Evolutionary conservation across 1,284 basidiomycete genomes (phyloP).

Genomic region (Sparassis latifolia): DNA sequence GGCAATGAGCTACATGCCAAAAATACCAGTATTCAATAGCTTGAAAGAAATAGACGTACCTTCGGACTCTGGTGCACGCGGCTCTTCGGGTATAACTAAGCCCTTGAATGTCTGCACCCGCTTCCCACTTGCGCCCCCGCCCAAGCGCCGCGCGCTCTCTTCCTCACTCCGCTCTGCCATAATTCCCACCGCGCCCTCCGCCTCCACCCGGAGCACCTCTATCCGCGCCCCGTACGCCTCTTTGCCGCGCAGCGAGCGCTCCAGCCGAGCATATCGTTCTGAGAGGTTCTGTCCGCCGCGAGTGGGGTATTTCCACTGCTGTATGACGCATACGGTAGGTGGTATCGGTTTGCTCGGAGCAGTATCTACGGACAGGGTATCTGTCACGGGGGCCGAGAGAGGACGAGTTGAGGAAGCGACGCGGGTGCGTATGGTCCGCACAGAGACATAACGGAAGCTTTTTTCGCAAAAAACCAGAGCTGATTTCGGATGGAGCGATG

Average conservation of each 20-base stretch:
- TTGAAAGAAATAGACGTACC: conserved; percentile 34
- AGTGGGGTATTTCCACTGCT: conserved; percentile 12
- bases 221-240: conserved; percentile 24
- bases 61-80: conserved; percentile 55
- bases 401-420: too few relatives aligned
- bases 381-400: too few relatives aligned
- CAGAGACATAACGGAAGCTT: too few relatives aligned
- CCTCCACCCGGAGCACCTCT: conserved; percentile 3
- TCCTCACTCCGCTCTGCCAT: conserved; percentile 1
- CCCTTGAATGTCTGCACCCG: conserved; percentile 39
- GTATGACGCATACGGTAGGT: not conserved
- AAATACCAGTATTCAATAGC: not conserved
- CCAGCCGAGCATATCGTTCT: conserved; percentile 46
- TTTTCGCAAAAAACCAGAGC: too few relatives aligned
- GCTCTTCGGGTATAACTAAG: conserved; percentile 52
- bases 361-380: too few relatives aligned
- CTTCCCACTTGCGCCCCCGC: not conserved
- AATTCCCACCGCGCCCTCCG: conserved; percentile 7
- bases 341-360: too few relatives aligned
- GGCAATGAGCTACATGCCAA: not conserved
- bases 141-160: not conserved
- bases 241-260: conserved; percentile 46
- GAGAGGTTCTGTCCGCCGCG: conserved; percentile 44
- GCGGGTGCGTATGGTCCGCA: too few relatives aligned
- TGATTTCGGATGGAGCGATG: too few relatives aligned